phyloP scores from a whole-genome alignment of 306 rosid genomes.

The Canavalia ensiformis region DNA sequence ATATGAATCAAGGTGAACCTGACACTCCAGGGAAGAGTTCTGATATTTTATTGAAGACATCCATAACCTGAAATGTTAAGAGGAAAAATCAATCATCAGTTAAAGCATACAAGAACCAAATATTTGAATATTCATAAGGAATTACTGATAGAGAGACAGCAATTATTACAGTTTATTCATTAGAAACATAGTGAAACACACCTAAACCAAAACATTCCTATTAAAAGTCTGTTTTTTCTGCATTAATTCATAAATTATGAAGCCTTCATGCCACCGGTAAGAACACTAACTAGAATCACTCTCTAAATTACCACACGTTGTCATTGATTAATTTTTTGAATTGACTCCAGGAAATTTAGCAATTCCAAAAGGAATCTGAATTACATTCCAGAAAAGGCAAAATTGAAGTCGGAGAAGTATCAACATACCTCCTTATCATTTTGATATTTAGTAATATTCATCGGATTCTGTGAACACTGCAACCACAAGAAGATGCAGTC shows the following conservation, averaged over 20 bases:
- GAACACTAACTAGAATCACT: neutral
- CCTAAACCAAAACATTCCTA: neutral
- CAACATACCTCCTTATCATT: constrained; percentile 93
- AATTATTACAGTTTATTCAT: neutral
- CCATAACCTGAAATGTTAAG: constrained; percentile 76
- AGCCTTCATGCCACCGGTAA: too few relatives aligned
- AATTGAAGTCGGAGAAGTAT: constrained; percentile 36
- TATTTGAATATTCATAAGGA: constrained; percentile 1
- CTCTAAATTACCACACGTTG: neutral
- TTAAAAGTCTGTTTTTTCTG: too few relatives aligned
- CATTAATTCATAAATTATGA: too few relatives aligned
- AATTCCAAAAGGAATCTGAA: neutral
- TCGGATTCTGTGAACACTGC: constrained; percentile 97
- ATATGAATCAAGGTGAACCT: constrained; percentile 71
- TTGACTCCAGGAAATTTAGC: neutral
- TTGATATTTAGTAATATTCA: constrained; percentile 91
- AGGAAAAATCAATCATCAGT: neutral
- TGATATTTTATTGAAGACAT: constrained; percentile 89
- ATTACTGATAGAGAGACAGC: neutral
- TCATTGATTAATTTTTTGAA: neutral
- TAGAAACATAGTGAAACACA: neutral
- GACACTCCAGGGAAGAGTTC: constrained; percentile 93
- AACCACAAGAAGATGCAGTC: constrained; percentile 52
- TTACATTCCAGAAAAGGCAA: constrained; percentile 27
- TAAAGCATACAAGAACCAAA: neutral